Evolutionary conservation across 345 rosid species (phyloP).

Genomic region (Jatropha curcas): DNA sequence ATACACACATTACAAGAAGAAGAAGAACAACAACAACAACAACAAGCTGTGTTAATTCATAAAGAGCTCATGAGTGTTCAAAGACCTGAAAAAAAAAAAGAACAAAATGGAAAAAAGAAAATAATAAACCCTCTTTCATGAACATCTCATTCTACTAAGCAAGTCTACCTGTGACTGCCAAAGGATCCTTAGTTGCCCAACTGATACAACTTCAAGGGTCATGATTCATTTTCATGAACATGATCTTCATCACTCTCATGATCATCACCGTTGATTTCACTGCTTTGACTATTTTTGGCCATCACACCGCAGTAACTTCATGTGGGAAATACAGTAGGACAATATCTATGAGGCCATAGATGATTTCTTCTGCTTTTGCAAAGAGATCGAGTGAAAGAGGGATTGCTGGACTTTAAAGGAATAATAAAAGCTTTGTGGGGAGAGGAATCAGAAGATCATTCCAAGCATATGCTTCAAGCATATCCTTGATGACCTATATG

Average conservation of each 20-base stretch:
- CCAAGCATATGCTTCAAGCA: slow-evolving; percentile 48
- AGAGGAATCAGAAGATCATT: slow-evolving; percentile 43
- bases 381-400: slow-evolving; percentile 8
- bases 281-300: slow-evolving; percentile 3
- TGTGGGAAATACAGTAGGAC: not conserved
- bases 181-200: slow-evolving; percentile 50
- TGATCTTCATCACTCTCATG: slow-evolving; percentile 15
- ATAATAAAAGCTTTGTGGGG: slow-evolving; percentile 7
- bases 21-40: too few species aligned
- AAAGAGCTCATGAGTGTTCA: not conserved
- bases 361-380: slow-evolving; percentile 17
- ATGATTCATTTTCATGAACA: not conserved
- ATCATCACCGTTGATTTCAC: slow-evolving; percentile 18
- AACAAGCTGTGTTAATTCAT: not conserved
- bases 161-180: slow-evolving; percentile 25
- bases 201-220: slow-evolving; percentile 5
- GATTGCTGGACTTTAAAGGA: slow-evolving; percentile 15
- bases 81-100: too few species aligned
- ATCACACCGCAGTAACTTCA: not conserved
- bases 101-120: not conserved
- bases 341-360: not conserved
- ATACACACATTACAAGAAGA: too few species aligned
- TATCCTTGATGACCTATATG: slow-evolving; percentile 28
- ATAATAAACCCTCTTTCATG: not conserved
- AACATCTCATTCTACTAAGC: slow-evolving; percentile 1